Conservation (phyloP, 805 yeast genomes). For the Candida stauntonica region DNA sequence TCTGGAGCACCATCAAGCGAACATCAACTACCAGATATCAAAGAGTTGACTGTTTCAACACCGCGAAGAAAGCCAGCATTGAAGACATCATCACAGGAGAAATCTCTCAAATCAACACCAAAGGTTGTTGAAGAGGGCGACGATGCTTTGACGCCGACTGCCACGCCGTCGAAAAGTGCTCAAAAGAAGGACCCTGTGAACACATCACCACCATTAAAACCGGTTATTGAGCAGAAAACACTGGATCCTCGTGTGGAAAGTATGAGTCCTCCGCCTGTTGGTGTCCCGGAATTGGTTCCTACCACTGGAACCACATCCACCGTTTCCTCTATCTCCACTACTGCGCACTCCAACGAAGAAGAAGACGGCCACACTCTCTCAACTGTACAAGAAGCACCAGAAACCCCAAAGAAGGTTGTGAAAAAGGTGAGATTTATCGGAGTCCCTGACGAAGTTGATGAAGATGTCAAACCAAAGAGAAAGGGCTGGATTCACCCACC, state of each 20-base stretch:
- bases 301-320: conserved; percentile 10
- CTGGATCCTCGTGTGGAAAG: background rate
- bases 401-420: conserved; percentile 11
- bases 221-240: background rate
- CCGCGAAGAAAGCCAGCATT: background rate
- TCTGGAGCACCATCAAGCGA: conserved; percentile 19
- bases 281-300: conserved; percentile 12
- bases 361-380: conserved; percentile 7
- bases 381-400: conserved; percentile 2
- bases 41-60: conserved; percentile 6
- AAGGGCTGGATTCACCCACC: conserved; percentile 25
- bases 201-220: background rate
- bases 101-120: too few relatives aligned
- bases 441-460: conserved; percentile 22
- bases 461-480: conserved; percentile 20
- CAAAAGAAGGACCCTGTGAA: background rate
- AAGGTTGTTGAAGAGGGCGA: too few relatives aligned
- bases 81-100: conserved; percentile 5
- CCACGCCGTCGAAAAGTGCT: conserved; percentile 1
- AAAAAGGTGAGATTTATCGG: conserved; percentile 28
- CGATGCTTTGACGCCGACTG: too few relatives aligned
- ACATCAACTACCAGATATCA: conserved; percentile 14
- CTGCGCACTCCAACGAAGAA: conserved; percentile 1
- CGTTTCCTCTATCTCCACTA: conserved; percentile 1
- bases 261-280: background rate